Evolutionary conservation across 208 protist genomes (phyloP).

Genomic region (Acanthamoeba sp.): DNA sequence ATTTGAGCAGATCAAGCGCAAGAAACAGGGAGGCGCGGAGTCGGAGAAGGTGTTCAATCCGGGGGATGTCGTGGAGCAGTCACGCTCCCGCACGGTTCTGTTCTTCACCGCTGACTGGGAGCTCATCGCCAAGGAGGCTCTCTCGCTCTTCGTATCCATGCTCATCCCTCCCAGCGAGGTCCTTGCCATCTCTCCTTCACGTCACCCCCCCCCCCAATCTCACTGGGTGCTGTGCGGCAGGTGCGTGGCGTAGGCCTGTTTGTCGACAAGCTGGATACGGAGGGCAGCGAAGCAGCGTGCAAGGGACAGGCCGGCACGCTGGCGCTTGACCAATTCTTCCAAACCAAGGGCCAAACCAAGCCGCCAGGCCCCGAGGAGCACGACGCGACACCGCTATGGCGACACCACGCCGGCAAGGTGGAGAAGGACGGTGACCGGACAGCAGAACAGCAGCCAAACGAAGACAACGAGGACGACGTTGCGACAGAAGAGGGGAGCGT

Average conservation of each 20-base stretch:
- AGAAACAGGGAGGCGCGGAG: constrained; percentile 42
- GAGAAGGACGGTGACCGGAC: background rate
- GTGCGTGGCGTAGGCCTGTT: constrained; percentile 58
- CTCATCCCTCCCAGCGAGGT: constrained; percentile 63
- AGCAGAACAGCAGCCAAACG: background rate
- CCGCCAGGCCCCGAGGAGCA: background rate
- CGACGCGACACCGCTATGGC: background rate
- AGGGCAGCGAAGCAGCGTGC: background rate
- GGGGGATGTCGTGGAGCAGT: constrained; percentile 28
- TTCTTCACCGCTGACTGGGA: background rate
- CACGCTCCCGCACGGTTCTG: background rate
- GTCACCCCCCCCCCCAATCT: background rate
- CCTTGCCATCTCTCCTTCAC: background rate
- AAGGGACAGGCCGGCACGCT: background rate
- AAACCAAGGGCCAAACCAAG: background rate
- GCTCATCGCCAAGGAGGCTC: constrained; percentile 10
- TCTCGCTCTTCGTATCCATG: constrained; percentile 62
- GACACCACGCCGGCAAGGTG: background rate
- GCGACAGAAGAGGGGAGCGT: background rate
- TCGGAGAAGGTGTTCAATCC: constrained; percentile 67
- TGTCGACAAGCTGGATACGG: constrained; percentile 46
- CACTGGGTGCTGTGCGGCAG: background rate
- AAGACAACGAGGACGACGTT: background rate
- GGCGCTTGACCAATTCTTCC: background rate
- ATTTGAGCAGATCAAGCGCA: constrained; percentile 10